Base-by-base conservation (phyloP, 768 basidiomycete species). In the Cystofilobasidium ferigula region DNA sequence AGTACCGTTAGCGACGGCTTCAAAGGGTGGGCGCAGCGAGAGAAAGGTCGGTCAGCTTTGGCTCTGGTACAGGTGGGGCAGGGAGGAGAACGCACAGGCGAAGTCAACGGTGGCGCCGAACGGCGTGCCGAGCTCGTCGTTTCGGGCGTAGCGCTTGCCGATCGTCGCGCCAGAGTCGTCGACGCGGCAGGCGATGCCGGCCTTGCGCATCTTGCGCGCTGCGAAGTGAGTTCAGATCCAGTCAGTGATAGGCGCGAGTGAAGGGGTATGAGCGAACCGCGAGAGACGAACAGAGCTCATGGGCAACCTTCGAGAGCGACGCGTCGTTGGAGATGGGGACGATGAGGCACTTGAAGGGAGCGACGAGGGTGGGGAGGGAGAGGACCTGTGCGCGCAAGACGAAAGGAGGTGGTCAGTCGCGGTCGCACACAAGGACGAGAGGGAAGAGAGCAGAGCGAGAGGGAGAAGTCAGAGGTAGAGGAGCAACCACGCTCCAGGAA, bases 51-150 rank as follows among this genome's bases (percentile, higher is more conserved):
- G 48, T 51, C 48, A 51, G 48, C n/a, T 45, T n/a, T n/a, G n/a
- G n/a, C n/a, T n/a, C n/a, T n/a, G n/a, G n/a, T 3, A n/a, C 30
- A 18, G 18, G 30, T 62, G 28, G 40, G 40, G n/a, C 35, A 62
- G 63, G 60, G 54, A 51, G 35, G 58, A 36, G 43, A 54, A 68
- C 26, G 53, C 79, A 87, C 86, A 85, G 8, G 93, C 95, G 78
- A 98, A 97, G 77, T 97, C 94, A 63, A 98, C 81, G 1, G 95
- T 99, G 65, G 94, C 81, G 58, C 94, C 95, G 76, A 87, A 99
- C 1, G 95, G 95, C 35, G 95, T 98, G 69, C 95, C 95, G 53
- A 99, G 82, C 78, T 98, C 95, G 77, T 99, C 95, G 77, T 98
- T 99, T 66, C 95, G 84, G 16, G 95, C 85, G 78, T 98, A 98